phyloP scores from a whole-genome alignment of 148 eudicot species.

The Amaranthus cruentus region DNA sequence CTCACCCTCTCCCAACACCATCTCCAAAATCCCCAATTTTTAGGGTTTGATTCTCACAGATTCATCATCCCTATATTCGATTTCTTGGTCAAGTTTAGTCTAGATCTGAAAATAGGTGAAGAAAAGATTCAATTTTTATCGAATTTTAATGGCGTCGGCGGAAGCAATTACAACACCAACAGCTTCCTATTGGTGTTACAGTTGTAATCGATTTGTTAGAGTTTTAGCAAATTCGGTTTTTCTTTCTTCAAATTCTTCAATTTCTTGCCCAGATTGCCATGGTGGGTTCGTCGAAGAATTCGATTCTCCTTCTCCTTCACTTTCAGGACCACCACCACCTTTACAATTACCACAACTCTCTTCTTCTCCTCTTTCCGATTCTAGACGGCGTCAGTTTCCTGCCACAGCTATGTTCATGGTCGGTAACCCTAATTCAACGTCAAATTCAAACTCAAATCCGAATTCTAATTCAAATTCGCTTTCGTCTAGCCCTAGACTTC shows the following conservation, averaged over 20 bases:
- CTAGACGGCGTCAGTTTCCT: constrained; percentile 55
- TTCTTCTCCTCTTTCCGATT: constrained; percentile 25
- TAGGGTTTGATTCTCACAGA: background rate
- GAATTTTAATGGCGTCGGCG: constrained; percentile 22
- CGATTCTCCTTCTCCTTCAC: constrained; percentile 32
- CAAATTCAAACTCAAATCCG: constrained; percentile 29
- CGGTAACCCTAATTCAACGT: constrained; percentile 29
- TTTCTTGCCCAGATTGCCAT: constrained; percentile 72
- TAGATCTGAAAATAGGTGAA: background rate
- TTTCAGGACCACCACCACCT: constrained; percentile 20
- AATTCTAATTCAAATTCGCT: background rate
- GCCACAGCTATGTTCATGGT: constrained; percentile 52
- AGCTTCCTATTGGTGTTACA: constrained; percentile 79
- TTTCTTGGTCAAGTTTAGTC: background rate
- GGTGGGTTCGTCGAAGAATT: constrained; percentile 78
- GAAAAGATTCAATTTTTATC: background rate
- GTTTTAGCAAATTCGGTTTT: constrained; percentile 24
- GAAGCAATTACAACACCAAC: constrained; percentile 29
- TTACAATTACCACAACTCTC: background rate
- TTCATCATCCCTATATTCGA: background rate
- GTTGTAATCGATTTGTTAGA: constrained; percentile 72
- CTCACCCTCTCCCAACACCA: background rate
- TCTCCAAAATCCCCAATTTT: background rate
- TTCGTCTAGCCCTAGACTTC: constrained; percentile 37
- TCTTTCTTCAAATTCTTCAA: constrained; percentile 6